phyloP scores from a whole-genome alignment of 805 yeast genomes.

The Yamadazyma philogaea region DNA sequence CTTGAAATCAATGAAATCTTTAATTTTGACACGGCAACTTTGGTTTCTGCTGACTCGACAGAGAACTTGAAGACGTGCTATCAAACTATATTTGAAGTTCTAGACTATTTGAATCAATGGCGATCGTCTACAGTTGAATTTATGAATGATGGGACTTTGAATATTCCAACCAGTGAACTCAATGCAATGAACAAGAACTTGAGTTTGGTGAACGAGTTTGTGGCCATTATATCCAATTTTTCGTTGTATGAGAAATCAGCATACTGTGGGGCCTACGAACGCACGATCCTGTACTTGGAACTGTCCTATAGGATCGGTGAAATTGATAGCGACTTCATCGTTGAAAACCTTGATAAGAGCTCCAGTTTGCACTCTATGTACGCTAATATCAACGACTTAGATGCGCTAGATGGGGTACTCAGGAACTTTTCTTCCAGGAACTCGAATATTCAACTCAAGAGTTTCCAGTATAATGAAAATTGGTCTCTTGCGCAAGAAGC shows the following conservation, averaged over 20 bases:
- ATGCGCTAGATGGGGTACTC: constrained; percentile 83
- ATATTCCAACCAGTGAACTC: constrained; percentile 1
- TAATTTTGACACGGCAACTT: constrained; percentile 28
- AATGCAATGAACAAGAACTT: constrained; percentile 19
- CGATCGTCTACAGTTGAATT: constrained; percentile 36
- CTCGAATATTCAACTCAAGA: constrained; percentile 61
- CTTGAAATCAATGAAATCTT: constrained; percentile 62
- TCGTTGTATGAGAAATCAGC: constrained; percentile 75
- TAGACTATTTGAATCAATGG: constrained; percentile 88
- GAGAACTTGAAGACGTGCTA: constrained; percentile 65
- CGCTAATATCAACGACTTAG: constrained; percentile 83
- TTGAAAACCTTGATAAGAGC: constrained; percentile 36
- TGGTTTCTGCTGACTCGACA: constrained; percentile 46
- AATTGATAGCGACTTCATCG: constrained; percentile 12
- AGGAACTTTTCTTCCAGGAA: constrained; percentile 67
- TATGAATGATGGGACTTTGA: constrained; percentile 11
- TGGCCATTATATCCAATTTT: constrained; percentile 59
- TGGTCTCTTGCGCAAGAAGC: constrained; percentile 89
- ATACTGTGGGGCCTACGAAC: constrained; percentile 79
- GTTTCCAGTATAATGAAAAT: constrained; percentile 78
- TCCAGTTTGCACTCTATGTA: constrained; percentile 72
- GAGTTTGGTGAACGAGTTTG: constrained; percentile 41
- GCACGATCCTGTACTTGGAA: constrained; percentile 84
- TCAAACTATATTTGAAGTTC: constrained; percentile 69
- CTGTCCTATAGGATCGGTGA: constrained; percentile 54